These are phyloP conservation scores for Zelopaecilomyces penicillatus DNA, from an alignment of 2,329 filamentous ascomycete genomes.

Conservation along the genomic window DNA sequence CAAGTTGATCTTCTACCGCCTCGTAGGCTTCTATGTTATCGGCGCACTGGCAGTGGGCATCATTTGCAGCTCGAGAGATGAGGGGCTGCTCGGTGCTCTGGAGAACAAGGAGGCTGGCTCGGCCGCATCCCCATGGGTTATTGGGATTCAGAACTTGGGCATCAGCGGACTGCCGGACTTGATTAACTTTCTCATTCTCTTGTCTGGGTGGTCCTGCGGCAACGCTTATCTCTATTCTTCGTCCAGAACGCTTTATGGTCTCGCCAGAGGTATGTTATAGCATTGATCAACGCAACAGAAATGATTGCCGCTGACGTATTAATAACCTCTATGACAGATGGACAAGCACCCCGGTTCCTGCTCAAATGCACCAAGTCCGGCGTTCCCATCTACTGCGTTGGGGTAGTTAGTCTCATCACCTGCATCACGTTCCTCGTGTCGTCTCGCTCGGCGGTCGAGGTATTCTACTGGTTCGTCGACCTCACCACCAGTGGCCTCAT, in stretches of 20 bases:
- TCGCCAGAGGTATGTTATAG: constrained; percentile 26
- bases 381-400: constrained; percentile 48
- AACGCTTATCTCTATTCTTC: constrained; percentile 42
- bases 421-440: constrained; percentile 43
- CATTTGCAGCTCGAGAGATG: constrained; percentile 43
- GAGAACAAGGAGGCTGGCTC: constrained; percentile 46
- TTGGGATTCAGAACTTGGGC: constrained; percentile 46
- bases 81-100: constrained; percentile 28
- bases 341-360: constrained; percentile 41
- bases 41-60: constrained; percentile 48
- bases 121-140: constrained; percentile 52
- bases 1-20: constrained; percentile 65
- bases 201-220: constrained; percentile 35
- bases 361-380: constrained; percentile 49
- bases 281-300: background rate
- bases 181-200: constrained; percentile 55
- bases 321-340: constrained; percentile 18
- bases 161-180: constrained; percentile 44
- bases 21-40: constrained; percentile 65
- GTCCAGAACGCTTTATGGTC: constrained; percentile 37
- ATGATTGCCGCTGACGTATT: constrained; percentile 1
- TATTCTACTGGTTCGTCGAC: constrained; percentile 46
- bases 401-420: constrained; percentile 37
- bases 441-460: constrained; percentile 35
- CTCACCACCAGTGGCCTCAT: constrained; percentile 47